Conservation (phyloP, 768 basidiomycete species). For the Russula emetica region DNA sequence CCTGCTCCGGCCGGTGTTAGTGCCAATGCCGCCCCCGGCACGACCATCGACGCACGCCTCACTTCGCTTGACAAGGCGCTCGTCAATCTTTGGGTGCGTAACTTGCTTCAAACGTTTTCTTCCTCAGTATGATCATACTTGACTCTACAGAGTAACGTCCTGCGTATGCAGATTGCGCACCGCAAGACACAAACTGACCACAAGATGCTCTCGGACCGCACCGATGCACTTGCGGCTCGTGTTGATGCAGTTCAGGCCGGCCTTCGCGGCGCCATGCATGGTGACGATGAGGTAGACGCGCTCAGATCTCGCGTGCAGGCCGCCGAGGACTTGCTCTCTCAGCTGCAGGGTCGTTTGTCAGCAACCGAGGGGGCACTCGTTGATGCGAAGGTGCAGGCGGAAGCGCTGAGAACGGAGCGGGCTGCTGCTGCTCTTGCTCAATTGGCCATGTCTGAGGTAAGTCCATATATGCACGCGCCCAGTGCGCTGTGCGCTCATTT, state of each 20-base stretch:
- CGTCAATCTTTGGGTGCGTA: slow-evolving; percentile 28
- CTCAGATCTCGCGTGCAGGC: slow-evolving; percentile 10
- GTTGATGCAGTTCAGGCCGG: slow-evolving; percentile 23
- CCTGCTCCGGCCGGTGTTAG: slow-evolving; percentile 1
- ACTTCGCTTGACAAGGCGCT: slow-evolving; percentile 27
- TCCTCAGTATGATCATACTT: not conserved
- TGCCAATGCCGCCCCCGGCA: not conserved
- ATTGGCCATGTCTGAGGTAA: slow-evolving; percentile 13
- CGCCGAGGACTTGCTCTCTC: slow-evolving; percentile 11
- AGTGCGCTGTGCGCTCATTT: slow-evolving; percentile 26
- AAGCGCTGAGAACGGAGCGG: slow-evolving; percentile 33
- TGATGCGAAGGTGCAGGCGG: slow-evolving; percentile 31
- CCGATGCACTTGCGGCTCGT: slow-evolving; percentile 24
- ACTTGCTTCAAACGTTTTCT: not conserved
- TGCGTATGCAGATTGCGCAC: slow-evolving; percentile 28
- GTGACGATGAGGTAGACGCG: slow-evolving; percentile 6
- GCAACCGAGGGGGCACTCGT: not conserved
- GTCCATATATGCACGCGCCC: slow-evolving; percentile 22
- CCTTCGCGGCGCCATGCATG: slow-evolving; percentile 3
- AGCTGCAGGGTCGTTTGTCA: slow-evolving; percentile 14
- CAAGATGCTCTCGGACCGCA: slow-evolving; percentile 26
- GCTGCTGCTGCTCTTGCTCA: not conserved
- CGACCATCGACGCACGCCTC: slow-evolving; percentile 19
- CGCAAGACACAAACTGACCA: slow-evolving; percentile 29
- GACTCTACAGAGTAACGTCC: slow-evolving; percentile 21